phyloP scores from a whole-genome alignment of 2,329 filamentous ascomycete genomes.

The Aspergillus sp. region DNA sequence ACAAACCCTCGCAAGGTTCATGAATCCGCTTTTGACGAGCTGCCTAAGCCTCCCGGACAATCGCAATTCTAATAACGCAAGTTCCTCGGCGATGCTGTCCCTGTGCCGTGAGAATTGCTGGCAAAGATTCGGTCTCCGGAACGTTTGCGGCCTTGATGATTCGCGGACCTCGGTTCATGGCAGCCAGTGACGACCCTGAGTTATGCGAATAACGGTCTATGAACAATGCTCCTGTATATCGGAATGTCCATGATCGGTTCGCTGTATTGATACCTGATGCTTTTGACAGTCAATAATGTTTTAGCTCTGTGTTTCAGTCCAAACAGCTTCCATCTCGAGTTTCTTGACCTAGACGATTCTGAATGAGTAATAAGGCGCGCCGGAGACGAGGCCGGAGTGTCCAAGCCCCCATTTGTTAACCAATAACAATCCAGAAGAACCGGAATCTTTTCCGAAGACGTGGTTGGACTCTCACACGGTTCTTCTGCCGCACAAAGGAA shows the following conservation, averaged over 20 bases:
- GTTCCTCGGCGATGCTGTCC: neutral
- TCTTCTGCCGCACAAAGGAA: neutral
- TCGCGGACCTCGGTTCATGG: slow-evolving; percentile 6
- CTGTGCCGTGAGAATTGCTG: neutral
- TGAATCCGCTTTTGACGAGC: neutral
- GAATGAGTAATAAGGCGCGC: slow-evolving; percentile 1
- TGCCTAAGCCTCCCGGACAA: neutral
- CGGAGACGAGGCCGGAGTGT: neutral
- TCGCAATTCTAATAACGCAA: neutral
- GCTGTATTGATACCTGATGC: neutral
- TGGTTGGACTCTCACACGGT: neutral
- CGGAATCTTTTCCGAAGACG: slow-evolving; percentile 7
- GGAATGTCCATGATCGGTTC: neutral
- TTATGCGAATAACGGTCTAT: neutral
- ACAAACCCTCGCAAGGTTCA: neutral
- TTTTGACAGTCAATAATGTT: neutral
- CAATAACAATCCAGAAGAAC: neutral
- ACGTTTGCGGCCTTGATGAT: neutral
- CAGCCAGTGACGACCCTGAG: neutral
- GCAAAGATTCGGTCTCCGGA: neutral
- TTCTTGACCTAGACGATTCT: neutral
- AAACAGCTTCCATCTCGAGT: neutral
- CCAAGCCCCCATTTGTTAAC: neutral
- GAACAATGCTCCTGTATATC: neutral
- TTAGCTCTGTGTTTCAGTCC: neutral